Percentiles rank a stretch among this genome's conserved stretches.
Conservation (phyloP, 163 green algal genomes). For the Scenedesmus sp. region DNA sequence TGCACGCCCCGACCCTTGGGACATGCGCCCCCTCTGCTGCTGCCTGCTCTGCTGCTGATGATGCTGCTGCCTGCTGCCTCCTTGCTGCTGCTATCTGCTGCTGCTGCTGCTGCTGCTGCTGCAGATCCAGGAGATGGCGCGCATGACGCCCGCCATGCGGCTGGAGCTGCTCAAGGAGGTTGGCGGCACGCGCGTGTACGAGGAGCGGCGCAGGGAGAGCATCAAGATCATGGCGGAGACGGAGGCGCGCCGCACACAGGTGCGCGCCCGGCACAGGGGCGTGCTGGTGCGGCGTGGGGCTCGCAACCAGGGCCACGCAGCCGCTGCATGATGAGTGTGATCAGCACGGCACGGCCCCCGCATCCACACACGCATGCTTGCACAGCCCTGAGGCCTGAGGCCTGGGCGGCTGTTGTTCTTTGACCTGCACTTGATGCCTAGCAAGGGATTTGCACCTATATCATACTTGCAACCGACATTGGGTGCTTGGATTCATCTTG, state of each 20-base stretch:
- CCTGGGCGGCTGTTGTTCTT: no score
- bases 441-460: no score
- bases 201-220: conserved; percentile 91
- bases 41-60: not conserved
- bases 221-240: conserved; percentile 93
- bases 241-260: conserved; percentile 72
- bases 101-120: conserved; percentile 11
- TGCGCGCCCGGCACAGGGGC: not conserved
- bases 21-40: not conserved
- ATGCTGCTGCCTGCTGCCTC: not conserved
- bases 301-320: not conserved
- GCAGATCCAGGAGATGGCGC: conserved; percentile 87
- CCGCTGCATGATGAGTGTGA: no score
- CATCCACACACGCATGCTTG: no score
- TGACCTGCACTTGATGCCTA: no score
- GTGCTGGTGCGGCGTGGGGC: not conserved
- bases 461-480: no score
- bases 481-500: no score
- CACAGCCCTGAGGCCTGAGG: no score
- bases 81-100: not conserved
- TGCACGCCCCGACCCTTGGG: not conserved
- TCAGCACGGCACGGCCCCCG: no score
- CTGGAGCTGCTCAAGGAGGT: conserved; percentile 99
- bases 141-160: conserved; percentile 92
- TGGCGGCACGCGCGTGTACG: conserved; percentile 94